Evolutionary conservation across 805 yeast genomes (phyloP), one percentile per base, ranked within the genome.

Genomic region (Saccharomycopsis fodiens): DNA sequence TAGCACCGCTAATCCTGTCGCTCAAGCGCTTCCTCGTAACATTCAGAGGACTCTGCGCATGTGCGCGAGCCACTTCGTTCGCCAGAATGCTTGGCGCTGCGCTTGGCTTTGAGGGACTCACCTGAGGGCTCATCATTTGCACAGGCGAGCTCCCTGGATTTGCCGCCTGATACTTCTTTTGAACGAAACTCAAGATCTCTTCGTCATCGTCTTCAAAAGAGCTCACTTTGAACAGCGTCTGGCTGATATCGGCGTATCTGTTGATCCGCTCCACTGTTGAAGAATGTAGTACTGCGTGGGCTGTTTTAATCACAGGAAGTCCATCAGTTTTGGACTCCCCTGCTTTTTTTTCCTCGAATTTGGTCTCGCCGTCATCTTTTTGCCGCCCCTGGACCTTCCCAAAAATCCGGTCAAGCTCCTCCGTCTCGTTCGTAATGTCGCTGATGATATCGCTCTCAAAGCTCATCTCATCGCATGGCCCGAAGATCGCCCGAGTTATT

Each of bases 391-490:
- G 29, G 23, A 41, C 19, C 21, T 27, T 22, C 12, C 35, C 41
- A 34, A 32, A 31, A 5, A 32, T 8, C 23, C 27, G 32, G 22
- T 50, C 40, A 5, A 50, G 15, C 30, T 50, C 51, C 37, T 50
- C 51, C 27, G 51, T 35, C 16, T 50, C 53, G 16, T 47, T 47
- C 12, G 44, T 47, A 5, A 50, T 23, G 10, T 50, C 53, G 22
- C 53, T 50, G 15, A 47, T 29, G 17, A 32, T 40, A 32, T 50
- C 53, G 35, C 53, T 50, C 27, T 38, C 41, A 19, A 49, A 46
- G 22, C 49, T 48, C 52, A 48, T 48, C 20, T 30, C 42, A 42
- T 42, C 7, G n/a, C n/a, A n/a, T n/a, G n/a, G n/a, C n/a, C n/a
- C n/a, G n/a, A n/a, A n/a, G n/a, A n/a, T n/a, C n/a, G n/a, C n/a